Evolutionary conservation across 345 rosid genomes (phyloP).

Genomic region (Hirschfeldia incana): DNA sequence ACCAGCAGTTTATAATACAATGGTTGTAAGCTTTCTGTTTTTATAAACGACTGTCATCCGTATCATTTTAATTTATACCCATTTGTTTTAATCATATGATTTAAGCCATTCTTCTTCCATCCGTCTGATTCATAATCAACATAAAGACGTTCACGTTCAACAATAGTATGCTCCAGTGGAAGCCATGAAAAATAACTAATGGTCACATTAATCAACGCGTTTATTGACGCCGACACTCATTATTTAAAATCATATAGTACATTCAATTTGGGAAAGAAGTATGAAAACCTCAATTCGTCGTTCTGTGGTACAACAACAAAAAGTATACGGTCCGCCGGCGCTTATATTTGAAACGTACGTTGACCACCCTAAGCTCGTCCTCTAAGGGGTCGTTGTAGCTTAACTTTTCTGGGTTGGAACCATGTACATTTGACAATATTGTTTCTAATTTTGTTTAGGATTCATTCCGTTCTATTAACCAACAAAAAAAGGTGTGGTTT

Average conservation of each 20-base stretch:
- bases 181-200: not conserved
- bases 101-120: not conserved
- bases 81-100: not conserved
- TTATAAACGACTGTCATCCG: not conserved
- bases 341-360: not conserved
- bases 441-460: not conserved
- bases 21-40: not conserved
- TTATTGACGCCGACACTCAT: conserved; percentile 14
- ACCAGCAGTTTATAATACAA: not conserved
- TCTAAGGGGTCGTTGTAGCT: not conserved
- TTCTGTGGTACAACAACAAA: not conserved
- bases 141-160: not conserved
- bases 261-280: too few species aligned
- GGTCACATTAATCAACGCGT: conserved; percentile 13
- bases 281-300: not conserved
- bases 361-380: not conserved
- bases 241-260: not conserved
- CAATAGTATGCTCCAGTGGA: not conserved
- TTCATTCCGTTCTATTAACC: not conserved
- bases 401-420: not conserved
- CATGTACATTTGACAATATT: not conserved
- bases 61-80: not conserved
- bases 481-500: not conserved
- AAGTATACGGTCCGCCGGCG: not conserved
- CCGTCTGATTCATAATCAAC: not conserved